These are phyloP conservation scores for Rutstroemia sp. DNA, from an alignment of 2,329 filamentous ascomycete genomes.

Conservation along the genomic window DNA sequence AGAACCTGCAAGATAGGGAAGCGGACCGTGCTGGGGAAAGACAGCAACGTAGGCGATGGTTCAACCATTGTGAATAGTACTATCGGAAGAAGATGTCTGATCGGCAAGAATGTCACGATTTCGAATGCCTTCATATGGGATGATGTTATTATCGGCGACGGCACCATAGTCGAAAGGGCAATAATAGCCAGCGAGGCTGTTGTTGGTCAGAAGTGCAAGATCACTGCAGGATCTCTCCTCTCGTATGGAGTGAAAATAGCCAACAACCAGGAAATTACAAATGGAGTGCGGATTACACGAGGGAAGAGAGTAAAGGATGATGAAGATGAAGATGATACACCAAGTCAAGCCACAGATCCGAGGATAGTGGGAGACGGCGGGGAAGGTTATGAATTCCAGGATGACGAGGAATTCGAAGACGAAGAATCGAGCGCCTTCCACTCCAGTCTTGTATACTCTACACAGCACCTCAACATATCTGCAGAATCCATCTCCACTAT, in stretches of 20 bases:
- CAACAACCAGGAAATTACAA: constrained; percentile 45
- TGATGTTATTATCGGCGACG: constrained; percentile 68
- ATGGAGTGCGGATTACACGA: constrained; percentile 33
- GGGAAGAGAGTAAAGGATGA: constrained; percentile 34
- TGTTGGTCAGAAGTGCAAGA: constrained; percentile 61
- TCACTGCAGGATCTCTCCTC: constrained; percentile 68
- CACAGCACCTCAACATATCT: constrained; percentile 33
- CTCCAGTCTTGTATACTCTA: constrained; percentile 31
- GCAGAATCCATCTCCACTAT: constrained; percentile 57
- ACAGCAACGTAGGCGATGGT: constrained; percentile 66
- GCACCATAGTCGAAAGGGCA: constrained; percentile 59
- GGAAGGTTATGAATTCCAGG: constrained; percentile 57
- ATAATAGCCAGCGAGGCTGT: constrained; percentile 68
- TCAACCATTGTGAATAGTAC: constrained; percentile 67
- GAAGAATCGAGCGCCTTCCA: constrained; percentile 50
- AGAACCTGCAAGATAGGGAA: constrained; percentile 63
- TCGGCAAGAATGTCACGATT: constrained; percentile 77
- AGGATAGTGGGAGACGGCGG: constrained; percentile 50
- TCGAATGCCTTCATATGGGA: constrained; percentile 86
- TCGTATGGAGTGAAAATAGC: constrained; percentile 71
- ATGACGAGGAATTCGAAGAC: constrained; percentile 52
- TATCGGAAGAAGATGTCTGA: constrained; percentile 76
- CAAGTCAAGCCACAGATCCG: constrained; percentile 37
- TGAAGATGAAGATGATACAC: constrained; percentile 22
- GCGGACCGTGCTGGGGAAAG: constrained; percentile 67